Percentiles rank a stretch among this genome's conserved stretches.
Conservation (phyloP, 2,329 filamentous ascomycete genomes). For the Sarocladiaceae sp. region DNA sequence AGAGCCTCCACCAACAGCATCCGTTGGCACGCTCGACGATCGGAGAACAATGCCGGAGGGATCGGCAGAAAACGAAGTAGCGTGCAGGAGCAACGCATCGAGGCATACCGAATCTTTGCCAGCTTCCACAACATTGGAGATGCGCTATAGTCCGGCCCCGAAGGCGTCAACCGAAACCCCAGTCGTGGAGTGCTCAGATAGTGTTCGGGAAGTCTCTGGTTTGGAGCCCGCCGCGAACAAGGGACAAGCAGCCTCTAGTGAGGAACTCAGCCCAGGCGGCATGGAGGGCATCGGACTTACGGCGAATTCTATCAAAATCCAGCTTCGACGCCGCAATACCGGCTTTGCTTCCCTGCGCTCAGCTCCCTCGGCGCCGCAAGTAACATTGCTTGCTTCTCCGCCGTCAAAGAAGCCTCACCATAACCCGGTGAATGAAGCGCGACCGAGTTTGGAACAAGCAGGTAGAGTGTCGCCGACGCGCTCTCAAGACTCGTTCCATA, state of each 20-base stretch:
- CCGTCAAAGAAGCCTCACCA: not conserved
- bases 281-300: not conserved
- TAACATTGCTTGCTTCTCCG: constrained; percentile 1
- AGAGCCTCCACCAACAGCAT: no score
- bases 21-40: not conserved
- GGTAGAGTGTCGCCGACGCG: constrained; percentile 34
- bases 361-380: constrained; percentile 2
- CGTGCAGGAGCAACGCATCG: no score
- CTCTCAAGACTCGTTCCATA: constrained; percentile 49
- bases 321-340: constrained; percentile 2
- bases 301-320: not conserved
- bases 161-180: no score
- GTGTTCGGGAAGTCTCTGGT: not conserved
- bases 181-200: no score
- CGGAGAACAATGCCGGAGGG: no score
- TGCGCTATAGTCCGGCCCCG: no score
- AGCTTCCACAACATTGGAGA: no score
- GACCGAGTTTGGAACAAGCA: constrained; percentile 12
- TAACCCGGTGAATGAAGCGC: constrained; percentile 8
- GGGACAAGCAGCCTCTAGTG: not conserved
- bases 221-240: not conserved
- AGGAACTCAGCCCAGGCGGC: no score
- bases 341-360: constrained; percentile 1
- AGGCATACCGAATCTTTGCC: no score
- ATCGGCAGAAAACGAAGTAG: no score